Base-by-base conservation (phyloP, 108 stramenopile species). In the Cyclostephanos tholiformis region DNA sequence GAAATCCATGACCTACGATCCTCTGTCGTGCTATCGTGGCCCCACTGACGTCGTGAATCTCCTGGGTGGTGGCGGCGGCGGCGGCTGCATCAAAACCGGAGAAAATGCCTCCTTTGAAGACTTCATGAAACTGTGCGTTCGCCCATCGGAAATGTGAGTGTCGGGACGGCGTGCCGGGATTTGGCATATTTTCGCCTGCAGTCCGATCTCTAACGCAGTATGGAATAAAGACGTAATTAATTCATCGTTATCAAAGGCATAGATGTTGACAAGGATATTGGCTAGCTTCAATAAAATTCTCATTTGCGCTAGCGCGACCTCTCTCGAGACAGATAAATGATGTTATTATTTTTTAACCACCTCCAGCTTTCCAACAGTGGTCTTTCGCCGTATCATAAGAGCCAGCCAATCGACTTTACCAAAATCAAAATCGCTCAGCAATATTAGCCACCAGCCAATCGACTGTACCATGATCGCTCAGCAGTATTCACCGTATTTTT, bases 1-100 rank as follows among this genome's bases (percentile, higher is more conserved):
- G 77, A 76, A 82, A 68, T 80, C 95, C 70, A 85, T 95, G 49
- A 80, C 82, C 27, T 84, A 85, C 38, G 89, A 92, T 86, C 87
- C 91, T 16, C 69, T 93, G 20, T 77, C 91, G 46, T 86, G 86
- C 17, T 94, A 88, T 74, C 84, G 94, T 20, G 96, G 91, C 22
- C 96, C 96, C 0, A 90, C 92, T 0, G 96, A 97, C 81, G 86
- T 88, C 0, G 74, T 95, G 35, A 81, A 82, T 59, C 48, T 84
- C 14, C 23, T 76, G 19, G 56, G 73, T 19, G 30, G 36, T 84
- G 65, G 87, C 79, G 63, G 35, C n/a, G n/a, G n/a, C n/a, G n/a
- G n/a, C n/a, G n/a, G n/a, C n/a, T n/a, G n/a, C 32, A 32, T 32
- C 32, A 4, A 4, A 32, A 32, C 4, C 32, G 32, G 32, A 32